Evolutionary conservation across 2,329 filamentous ascomycete species (phyloP).

Genomic region (Epichloe sp.): DNA sequence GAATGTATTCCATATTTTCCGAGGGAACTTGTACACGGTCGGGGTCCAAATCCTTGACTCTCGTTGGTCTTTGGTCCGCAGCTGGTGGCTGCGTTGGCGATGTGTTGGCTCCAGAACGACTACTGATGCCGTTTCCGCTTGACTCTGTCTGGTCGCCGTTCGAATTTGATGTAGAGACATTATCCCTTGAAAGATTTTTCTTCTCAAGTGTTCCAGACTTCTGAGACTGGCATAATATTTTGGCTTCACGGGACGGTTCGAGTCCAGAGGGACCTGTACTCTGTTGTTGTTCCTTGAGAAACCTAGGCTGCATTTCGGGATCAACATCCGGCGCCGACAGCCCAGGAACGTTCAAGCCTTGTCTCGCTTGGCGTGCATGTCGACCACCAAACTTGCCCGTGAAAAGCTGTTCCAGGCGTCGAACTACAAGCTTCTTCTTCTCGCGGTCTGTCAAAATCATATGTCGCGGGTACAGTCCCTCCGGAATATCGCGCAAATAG

Average conservation of each 20-base stretch:
- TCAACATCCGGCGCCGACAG: conserved; percentile 10
- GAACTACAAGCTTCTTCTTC: conserved; percentile 65
- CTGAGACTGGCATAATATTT: conserved; percentile 26
- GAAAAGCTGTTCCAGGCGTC: conserved; percentile 67
- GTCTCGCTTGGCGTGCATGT: conserved; percentile 19
- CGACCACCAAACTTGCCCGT: conserved; percentile 50
- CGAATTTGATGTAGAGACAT: conserved; percentile 32
- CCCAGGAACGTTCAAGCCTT: conserved; percentile 7
- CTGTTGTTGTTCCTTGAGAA: conserved; percentile 24
- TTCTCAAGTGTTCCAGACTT: conserved; percentile 19
- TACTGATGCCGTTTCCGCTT: conserved; percentile 20
- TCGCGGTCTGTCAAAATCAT: conserved; percentile 55
- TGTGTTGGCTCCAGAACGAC: conserved; percentile 19
- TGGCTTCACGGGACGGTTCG: conserved; percentile 34
- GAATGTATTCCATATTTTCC: conserved; percentile 71
- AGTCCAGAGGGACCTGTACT: conserved; percentile 1
- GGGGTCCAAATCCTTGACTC: conserved; percentile 64
- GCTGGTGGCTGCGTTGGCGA: conserved; percentile 27
- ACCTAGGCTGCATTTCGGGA: conserved; percentile 16
- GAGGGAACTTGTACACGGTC: conserved; percentile 60
- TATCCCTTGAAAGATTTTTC: conserved; percentile 29
- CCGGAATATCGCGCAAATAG: conserved; percentile 60
- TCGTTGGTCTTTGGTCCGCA: conserved; percentile 63
- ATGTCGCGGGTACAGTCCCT: conserved; percentile 50
- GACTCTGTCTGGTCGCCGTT: conserved; percentile 34